Percentiles rank a stretch among this genome's conserved stretches.
Evolutionary conservation across 139 green algal genomes (phyloP).

Genomic region (Coelastrella sp.): DNA sequence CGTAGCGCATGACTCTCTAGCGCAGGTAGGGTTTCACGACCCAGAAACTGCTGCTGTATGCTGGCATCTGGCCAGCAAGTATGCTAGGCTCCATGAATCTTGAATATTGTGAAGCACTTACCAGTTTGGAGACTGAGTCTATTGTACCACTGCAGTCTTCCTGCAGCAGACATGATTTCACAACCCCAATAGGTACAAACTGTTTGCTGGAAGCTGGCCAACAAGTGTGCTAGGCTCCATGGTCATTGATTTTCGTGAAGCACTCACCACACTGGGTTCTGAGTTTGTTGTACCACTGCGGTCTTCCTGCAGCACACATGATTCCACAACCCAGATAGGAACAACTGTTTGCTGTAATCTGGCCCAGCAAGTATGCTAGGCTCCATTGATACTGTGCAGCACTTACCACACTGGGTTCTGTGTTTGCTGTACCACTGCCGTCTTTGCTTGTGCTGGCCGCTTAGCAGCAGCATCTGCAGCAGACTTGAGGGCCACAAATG

Average conservation of each 20-base stretch:
- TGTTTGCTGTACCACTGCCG: background rate
- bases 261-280: constrained; percentile 30
- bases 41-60: no score
- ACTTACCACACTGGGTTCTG: constrained; percentile 34
- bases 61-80: no score
- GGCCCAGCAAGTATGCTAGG: background rate
- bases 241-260: background rate
- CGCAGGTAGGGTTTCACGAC: no score
- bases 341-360: background rate
- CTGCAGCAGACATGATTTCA: no score
- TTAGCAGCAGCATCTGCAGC: background rate
- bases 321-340: no score
- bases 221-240: background rate
- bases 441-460: constrained; percentile 27
- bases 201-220: background rate
- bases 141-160: no score
- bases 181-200: no score
- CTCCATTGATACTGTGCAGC: background rate
- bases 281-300: background rate
- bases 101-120: no score
- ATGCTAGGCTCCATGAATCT: no score
- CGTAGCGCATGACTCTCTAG: no score
- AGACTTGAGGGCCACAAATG: constrained; percentile 31
- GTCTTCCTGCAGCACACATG: constrained; percentile 21
- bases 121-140: no score